Conservation (phyloP, 2,329 filamentous ascomycete species). For the Talaromyces marneffei region DNA sequence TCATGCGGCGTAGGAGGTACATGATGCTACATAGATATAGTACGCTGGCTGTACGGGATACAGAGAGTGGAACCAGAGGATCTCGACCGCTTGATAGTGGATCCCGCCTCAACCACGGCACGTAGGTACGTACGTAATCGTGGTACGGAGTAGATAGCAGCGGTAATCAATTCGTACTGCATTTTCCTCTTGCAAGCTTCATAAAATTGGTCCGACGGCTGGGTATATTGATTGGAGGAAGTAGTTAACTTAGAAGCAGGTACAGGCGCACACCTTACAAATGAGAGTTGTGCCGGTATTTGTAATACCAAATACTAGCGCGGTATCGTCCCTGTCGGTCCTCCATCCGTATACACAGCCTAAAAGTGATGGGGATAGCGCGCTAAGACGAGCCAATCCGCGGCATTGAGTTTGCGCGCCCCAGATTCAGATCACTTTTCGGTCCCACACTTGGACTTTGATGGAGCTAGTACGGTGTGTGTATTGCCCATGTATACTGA, state of each 20-base stretch:
- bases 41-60: too few relatives aligned
- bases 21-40: not conserved
- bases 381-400: conserved; percentile 8
- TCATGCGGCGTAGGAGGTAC: conserved; percentile 7
- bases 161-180: not conserved
- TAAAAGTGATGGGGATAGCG: not conserved
- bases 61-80: not conserved
- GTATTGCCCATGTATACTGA: not conserved
- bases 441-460: not conserved
- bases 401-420: conserved; percentile 5
- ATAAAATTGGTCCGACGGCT: not conserved
- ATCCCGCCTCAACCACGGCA: not conserved
- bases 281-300: not conserved
- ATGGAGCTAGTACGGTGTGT: not conserved
- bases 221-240: not conserved
- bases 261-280: not conserved
- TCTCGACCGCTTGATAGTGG: not conserved
- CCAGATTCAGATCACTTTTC: conserved; percentile 6
- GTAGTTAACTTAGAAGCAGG: not conserved
- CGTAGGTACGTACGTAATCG: not conserved
- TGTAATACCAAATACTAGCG: not conserved
- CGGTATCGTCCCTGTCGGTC: not conserved
- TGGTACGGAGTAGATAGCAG: not conserved
- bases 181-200: not conserved
- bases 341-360: not conserved